Conservation (phyloP, 371 early-diverging fungal genomes). For the Blastocladiella emersonii region DNA sequence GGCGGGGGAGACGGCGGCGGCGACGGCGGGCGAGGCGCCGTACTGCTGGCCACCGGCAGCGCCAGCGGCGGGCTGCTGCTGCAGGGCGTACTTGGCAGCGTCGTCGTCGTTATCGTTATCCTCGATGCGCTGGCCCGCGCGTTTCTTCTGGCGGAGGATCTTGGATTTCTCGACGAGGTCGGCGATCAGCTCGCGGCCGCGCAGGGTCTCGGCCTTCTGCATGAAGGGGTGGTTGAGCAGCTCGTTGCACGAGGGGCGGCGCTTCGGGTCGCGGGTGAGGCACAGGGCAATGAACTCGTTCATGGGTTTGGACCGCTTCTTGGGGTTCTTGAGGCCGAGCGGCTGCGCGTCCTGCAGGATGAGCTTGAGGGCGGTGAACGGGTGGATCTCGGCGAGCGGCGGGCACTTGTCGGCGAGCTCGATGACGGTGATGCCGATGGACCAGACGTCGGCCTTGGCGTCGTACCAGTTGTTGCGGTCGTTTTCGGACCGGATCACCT, state of each 20-base stretch:
- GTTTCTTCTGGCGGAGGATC: constrained; percentile 23
- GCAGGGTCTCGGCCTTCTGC: constrained; percentile 16
- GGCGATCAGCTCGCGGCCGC: constrained; percentile 23
- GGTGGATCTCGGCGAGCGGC: constrained; percentile 42
- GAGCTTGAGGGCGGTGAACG: constrained; percentile 35
- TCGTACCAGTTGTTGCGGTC: constrained; percentile 26
- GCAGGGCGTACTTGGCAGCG: neutral
- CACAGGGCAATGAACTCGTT: constrained; percentile 32
- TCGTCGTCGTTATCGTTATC: constrained; percentile 29
- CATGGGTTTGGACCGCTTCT: constrained; percentile 34
- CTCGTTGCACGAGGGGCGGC: constrained; percentile 29
- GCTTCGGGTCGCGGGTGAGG: constrained; percentile 27
- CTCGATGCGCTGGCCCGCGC: constrained; percentile 26
- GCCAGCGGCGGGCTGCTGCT: neutral
- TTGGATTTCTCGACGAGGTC: constrained; percentile 31
- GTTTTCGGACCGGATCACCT: constrained; percentile 37
- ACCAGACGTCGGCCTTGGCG: constrained; percentile 39
- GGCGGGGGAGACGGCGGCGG: neutral
- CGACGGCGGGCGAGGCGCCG: too few species aligned
- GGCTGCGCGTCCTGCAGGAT: constrained; percentile 24
- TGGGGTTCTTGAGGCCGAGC: constrained; percentile 35
- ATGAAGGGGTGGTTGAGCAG: constrained; percentile 37
- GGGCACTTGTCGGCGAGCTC: constrained; percentile 46
- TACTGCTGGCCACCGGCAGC: neutral
- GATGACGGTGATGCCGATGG: constrained; percentile 43